These are phyloP conservation scores for Aspergillus floridensis DNA, from an alignment of 2,329 filamentous ascomycete genomes.

Conservation along the genomic window DNA sequence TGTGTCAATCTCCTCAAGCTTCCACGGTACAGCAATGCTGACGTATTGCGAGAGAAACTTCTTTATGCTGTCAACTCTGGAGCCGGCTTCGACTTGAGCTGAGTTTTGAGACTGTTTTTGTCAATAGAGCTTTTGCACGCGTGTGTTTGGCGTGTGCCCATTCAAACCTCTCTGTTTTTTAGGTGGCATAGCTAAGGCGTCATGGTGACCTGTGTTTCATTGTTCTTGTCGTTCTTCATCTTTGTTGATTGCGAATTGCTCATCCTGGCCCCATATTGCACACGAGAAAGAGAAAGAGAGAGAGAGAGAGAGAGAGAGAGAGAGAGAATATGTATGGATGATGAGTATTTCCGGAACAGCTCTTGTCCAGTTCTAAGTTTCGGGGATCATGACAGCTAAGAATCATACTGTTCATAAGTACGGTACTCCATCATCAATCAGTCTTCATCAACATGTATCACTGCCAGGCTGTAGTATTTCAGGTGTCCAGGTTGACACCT, in stretches of 20 bases:
- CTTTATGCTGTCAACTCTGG: constrained; percentile 86
- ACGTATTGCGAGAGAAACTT: constrained; percentile 71
- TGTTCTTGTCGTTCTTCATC: neutral
- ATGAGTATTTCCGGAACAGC: neutral
- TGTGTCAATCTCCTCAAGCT: constrained; percentile 94
- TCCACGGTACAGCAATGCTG: constrained; percentile 70
- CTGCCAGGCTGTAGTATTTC: no score
- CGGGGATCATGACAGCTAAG: no score
- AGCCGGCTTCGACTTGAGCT: constrained; percentile 79
- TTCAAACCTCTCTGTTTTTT: constrained; percentile 12
- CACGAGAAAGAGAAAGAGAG: neutral
- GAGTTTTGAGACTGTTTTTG: neutral
- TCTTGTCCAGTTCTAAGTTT: neutral
- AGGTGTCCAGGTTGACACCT: neutral
- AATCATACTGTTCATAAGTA: no score
- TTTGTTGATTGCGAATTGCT: constrained; percentile 1
- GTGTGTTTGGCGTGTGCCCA: neutral
- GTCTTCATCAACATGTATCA: no score
- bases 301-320: neutral
- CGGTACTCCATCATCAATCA: no score
- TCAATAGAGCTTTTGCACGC: neutral
- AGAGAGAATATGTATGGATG: neutral
- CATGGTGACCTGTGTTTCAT: constrained; percentile 7
- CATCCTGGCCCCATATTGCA: neutral
- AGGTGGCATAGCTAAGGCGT: constrained; percentile 31